Conservation (phyloP, 306 rosid species). For the Lathyrus aphaca region DNA sequence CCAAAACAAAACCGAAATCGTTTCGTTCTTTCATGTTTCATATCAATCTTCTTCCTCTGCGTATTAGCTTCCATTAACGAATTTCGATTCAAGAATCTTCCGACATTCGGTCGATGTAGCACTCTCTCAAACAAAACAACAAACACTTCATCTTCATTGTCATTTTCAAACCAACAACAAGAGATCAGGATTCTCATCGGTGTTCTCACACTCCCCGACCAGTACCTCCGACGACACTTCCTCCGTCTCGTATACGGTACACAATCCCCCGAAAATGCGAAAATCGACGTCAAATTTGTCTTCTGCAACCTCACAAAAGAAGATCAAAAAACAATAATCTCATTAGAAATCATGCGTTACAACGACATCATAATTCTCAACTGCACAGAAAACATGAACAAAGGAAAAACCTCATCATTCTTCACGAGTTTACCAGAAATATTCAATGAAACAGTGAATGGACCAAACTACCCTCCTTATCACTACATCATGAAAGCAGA, state of each 20-base stretch:
- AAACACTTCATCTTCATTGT: constrained; percentile 25
- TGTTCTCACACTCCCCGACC: constrained; percentile 88
- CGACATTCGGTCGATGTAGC: constrained; percentile 47
- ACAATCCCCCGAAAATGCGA: constrained; percentile 53
- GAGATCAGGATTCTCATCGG: constrained; percentile 77
- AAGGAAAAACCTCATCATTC: constrained; percentile 82
- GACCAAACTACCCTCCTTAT: constrained; percentile 63
- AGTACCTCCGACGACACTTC: constrained; percentile 88
- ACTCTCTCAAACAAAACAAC: constrained; percentile 33
- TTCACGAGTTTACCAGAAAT: constrained; percentile 75
- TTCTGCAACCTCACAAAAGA: constrained; percentile 93
- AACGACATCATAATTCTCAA: constrained; percentile 84
- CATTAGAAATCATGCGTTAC: constrained; percentile 78
- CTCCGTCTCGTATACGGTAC: constrained; percentile 88
- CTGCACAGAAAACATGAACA: constrained; percentile 94
- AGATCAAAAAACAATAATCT: constrained; percentile 70
- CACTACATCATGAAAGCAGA: constrained; percentile 91
- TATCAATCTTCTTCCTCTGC: constrained; percentile 68
- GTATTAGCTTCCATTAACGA: constrained; percentile 71
- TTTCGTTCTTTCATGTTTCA: constrained; percentile 55
- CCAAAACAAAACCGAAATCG: constrained; percentile 45
- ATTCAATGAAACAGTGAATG: constrained; percentile 46
- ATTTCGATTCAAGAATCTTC: constrained; percentile 52
- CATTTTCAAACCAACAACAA: background rate
- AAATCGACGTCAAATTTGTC: constrained; percentile 79